A percentile compares a stretch with the other conserved stretches of the same genome.
phyloP scores from a whole-genome alignment of 2,329 filamentous ascomycete species.

The Trichoderma sp. region DNA sequence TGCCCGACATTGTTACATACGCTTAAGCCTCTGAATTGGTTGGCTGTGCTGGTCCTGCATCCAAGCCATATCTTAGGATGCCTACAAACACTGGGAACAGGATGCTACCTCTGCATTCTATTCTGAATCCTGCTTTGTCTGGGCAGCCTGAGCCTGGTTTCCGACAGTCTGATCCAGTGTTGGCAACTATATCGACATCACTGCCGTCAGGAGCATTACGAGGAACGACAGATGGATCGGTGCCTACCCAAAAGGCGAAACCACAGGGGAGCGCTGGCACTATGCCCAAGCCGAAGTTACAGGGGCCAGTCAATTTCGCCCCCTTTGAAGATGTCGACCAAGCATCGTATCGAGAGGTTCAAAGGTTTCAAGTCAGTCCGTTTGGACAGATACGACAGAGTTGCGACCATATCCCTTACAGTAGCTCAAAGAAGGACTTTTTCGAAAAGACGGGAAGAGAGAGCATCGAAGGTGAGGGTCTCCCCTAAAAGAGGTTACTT shows the following conservation, averaged over 20 bases:
- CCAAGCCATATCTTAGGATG: not conserved
- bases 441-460: constrained; percentile 82
- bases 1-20: not conserved
- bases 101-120: constrained; percentile 66
- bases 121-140: constrained; percentile 63
- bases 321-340: constrained; percentile 70
- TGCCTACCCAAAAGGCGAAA: not conserved
- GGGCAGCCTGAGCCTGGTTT: constrained; percentile 37
- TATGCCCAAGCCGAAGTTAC: constrained; percentile 58
- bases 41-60: constrained; percentile 5
- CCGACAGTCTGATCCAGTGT: constrained; percentile 43
- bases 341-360: constrained; percentile 57
- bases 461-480: constrained; percentile 75
- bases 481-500: not conserved
- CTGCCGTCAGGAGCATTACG: constrained; percentile 30
- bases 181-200: not conserved
- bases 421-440: constrained; percentile 90
- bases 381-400: constrained; percentile 62
- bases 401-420: constrained; percentile 84
- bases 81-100: constrained; percentile 30
- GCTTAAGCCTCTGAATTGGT: not conserved
- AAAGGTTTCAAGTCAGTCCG: constrained; percentile 66
- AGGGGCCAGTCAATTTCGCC: constrained; percentile 70
- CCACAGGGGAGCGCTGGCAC: constrained; percentile 47
- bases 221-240: not conserved